Evolutionary conservation across 345 rosid species (phyloP).

Genomic region (Draba incana): DNA sequence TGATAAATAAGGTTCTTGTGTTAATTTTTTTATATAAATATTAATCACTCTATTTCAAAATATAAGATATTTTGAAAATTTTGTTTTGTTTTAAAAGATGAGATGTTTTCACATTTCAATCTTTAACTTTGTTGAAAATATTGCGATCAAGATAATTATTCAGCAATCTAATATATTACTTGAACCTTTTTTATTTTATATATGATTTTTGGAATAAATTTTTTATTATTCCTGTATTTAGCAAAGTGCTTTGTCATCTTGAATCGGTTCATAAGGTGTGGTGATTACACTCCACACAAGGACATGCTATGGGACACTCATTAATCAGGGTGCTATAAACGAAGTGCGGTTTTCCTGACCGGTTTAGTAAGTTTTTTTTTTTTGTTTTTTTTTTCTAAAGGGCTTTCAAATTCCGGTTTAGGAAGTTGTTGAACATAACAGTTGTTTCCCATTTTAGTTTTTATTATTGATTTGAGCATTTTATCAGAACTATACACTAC

Average conservation of each 20-base stretch:
- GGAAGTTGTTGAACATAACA: constrained; percentile 37
- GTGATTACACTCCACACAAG: constrained; percentile 5
- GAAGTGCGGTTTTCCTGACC: constrained; percentile 32
- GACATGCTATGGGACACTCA: constrained; percentile 28
- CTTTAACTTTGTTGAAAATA: too few species aligned
- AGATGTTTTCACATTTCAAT: too few species aligned
- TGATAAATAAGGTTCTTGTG: too few species aligned
- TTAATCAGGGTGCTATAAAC: constrained; percentile 37
- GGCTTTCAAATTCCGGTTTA: background rate
- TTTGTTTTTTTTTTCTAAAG: background rate
- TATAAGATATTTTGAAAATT: too few species aligned
- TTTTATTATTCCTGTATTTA: too few species aligned
- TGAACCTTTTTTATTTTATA: too few species aligned
- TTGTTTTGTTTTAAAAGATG: too few species aligned
- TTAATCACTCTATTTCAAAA: too few species aligned
- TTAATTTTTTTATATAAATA: too few species aligned
- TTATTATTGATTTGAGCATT: constrained; percentile 15
- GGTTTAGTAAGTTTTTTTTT: constrained; percentile 27
- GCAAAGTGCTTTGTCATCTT: background rate
- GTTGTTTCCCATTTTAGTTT: constrained; percentile 14
- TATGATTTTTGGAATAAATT: too few species aligned
- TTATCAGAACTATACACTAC: background rate
- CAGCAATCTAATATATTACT: too few species aligned
- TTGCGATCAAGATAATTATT: too few species aligned
- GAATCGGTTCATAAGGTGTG: constrained; percentile 15